Evolutionary conservation across 2,329 filamentous ascomycete genomes (phyloP).

Genomic region (Acephala macrosclerotiorum): DNA sequence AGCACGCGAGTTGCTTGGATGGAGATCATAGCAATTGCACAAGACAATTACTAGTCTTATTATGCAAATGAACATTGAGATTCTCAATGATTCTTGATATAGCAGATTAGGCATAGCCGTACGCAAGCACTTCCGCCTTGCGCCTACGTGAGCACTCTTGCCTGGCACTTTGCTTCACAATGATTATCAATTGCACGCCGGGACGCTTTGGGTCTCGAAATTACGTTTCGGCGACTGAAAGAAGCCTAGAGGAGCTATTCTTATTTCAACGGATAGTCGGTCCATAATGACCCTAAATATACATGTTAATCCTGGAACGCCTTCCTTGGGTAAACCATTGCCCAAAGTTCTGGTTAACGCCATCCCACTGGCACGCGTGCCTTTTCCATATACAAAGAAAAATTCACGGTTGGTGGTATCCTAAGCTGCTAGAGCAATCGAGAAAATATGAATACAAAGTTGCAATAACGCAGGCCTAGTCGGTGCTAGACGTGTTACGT

Average conservation of each 20-base stretch:
- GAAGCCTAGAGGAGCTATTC: neutral
- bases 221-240: conserved; percentile 3
- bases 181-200: conserved; percentile 7
- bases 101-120: conserved; percentile 2
- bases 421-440: conserved; percentile 11
- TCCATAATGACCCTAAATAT: conserved; percentile 1
- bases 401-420: conserved; percentile 12
- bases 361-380: neutral
- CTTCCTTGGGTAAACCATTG: neutral
- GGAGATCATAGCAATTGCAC: neutral
- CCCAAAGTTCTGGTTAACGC: conserved; percentile 6
- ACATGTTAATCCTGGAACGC: neutral
- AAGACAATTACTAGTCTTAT: neutral
- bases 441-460: conserved; percentile 18
- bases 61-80: neutral
- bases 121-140: conserved; percentile 19
- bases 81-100: neutral
- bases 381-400: conserved; percentile 14
- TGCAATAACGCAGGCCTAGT: neutral
- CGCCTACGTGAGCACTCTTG: conserved; percentile 19
- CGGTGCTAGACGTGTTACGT: conserved; percentile 4
- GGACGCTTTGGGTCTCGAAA: neutral
- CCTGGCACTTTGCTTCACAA: conserved; percentile 12
- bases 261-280: neutral
- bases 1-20: neutral